phyloP scores from a whole-genome alignment of 2,329 filamentous ascomycete species.

The Zymoseptoria brevis region DNA sequence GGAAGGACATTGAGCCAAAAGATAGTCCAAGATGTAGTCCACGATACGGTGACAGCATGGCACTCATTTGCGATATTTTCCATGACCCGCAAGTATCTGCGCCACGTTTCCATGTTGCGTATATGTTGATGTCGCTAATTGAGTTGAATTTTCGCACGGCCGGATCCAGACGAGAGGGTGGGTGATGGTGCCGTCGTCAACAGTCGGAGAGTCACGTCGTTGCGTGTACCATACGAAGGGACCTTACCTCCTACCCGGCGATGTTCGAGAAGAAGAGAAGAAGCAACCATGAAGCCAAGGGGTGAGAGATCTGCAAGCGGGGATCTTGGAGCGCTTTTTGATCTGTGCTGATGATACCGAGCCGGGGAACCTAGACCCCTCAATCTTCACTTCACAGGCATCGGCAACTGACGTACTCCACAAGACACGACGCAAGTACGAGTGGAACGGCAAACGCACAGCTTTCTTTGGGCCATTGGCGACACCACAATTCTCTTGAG shows the following conservation, averaged over 20 bases:
- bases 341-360: background rate
- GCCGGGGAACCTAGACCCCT: background rate
- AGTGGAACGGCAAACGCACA: background rate
- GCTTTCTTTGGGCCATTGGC: background rate
- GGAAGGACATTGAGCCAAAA: no score
- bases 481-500: background rate
- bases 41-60: no score
- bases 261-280: background rate
- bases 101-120: no score
- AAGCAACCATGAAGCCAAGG: background rate
- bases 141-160: no score
- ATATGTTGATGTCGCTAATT: no score
- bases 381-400: background rate
- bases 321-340: background rate
- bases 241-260: background rate
- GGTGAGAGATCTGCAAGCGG: background rate
- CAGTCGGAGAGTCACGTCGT: no score
- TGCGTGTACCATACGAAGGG: no score
- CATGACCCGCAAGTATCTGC: no score
- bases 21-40: no score
- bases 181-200: no score
- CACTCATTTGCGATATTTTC: no score
- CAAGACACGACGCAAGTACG: background rate
- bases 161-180: no score
- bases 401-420: background rate